Evolutionary conservation across 495 filamentous ascomycete genomes (phyloP).

Genomic region (Xylaria longipes): DNA sequence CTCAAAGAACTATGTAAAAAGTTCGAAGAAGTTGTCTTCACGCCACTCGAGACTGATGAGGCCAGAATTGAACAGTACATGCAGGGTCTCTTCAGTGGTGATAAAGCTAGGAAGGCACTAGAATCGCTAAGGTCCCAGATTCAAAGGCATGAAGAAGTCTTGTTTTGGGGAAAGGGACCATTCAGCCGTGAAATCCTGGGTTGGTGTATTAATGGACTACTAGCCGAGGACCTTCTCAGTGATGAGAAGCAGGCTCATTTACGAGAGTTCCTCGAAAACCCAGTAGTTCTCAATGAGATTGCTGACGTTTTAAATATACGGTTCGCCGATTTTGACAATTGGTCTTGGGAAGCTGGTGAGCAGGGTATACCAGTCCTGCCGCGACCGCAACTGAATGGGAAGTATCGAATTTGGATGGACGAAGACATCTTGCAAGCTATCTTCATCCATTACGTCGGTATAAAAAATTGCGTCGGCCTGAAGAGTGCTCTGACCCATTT

Average conservation of each 20-base stretch:
- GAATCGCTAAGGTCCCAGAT: conserved; percentile 29
- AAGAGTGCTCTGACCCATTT: conserved; percentile 46
- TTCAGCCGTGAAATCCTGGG: conserved; percentile 40
- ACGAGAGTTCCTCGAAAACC: conserved; percentile 65
- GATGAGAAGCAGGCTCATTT: conserved; percentile 66
- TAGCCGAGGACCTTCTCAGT: conserved; percentile 65
- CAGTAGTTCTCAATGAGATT: conserved; percentile 64
- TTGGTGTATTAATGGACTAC: conserved; percentile 57
- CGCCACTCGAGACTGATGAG: conserved; percentile 52
- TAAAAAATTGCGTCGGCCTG: conserved; percentile 61
- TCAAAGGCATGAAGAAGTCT: neutral
- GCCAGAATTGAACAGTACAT: conserved; percentile 59
- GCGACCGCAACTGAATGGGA: conserved; percentile 70
- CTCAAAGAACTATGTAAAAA: conserved; percentile 56
- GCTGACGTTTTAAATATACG: conserved; percentile 74
- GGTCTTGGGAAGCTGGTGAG: conserved; percentile 61
- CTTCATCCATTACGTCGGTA: conserved; percentile 68
- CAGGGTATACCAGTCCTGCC: conserved; percentile 64
- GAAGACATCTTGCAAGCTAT: conserved; percentile 71
- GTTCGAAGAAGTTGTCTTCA: conserved; percentile 69
- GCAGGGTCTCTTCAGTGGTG: conserved; percentile 54
- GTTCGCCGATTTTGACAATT: conserved; percentile 62
- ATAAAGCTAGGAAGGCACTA: conserved; percentile 45
- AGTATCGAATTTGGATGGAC: conserved; percentile 72
- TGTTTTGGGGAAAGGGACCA: conserved; percentile 27